phyloP scores from a whole-genome alignment of 805 yeast species.

The Wickerhamiella galacta region DNA sequence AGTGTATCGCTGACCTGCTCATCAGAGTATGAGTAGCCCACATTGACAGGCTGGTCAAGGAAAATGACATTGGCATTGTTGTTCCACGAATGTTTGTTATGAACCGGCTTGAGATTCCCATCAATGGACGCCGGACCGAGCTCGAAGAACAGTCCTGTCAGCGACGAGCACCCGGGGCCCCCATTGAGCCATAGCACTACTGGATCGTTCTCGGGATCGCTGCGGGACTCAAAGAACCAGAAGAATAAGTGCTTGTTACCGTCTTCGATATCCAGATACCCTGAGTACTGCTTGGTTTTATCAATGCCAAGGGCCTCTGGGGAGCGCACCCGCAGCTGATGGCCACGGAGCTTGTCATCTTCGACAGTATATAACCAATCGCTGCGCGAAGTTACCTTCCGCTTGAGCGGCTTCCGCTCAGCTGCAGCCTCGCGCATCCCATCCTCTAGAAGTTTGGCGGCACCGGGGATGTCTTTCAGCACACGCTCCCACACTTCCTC shows the following conservation, averaged over 20 bases:
- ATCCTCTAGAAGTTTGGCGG: neutral
- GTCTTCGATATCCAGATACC: slow-evolving; percentile 67
- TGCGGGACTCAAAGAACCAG: slow-evolving; percentile 78
- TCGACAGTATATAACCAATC: neutral
- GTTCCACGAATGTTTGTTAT: slow-evolving; percentile 74
- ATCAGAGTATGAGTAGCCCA: slow-evolving; percentile 57
- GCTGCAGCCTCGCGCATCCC: neutral
- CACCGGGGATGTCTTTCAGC: neutral
- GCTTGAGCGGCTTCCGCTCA: neutral
- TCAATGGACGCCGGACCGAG: slow-evolving; percentile 65
- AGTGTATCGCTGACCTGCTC: slow-evolving; percentile 51
- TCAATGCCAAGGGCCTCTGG: slow-evolving; percentile 67
- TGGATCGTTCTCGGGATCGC: slow-evolving; percentile 76
- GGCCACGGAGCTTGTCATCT: slow-evolving; percentile 21
- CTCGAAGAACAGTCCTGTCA: slow-evolving; percentile 76
- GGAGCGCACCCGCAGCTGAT: slow-evolving; percentile 44
- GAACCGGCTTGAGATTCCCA: slow-evolving; percentile 40
- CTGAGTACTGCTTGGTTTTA: slow-evolving; percentile 64
- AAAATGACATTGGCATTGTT: slow-evolving; percentile 69
- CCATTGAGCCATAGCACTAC: slow-evolving; percentile 81
- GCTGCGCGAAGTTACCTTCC: neutral
- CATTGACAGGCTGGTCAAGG: slow-evolving; percentile 79
- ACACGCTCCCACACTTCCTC: neutral
- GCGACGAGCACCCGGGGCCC: slow-evolving; percentile 87
- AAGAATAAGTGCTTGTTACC: slow-evolving; percentile 75